phyloP scores from a whole-genome alignment of 495 filamentous ascomycete species.

The Aspergillus sclerotioniger region DNA sequence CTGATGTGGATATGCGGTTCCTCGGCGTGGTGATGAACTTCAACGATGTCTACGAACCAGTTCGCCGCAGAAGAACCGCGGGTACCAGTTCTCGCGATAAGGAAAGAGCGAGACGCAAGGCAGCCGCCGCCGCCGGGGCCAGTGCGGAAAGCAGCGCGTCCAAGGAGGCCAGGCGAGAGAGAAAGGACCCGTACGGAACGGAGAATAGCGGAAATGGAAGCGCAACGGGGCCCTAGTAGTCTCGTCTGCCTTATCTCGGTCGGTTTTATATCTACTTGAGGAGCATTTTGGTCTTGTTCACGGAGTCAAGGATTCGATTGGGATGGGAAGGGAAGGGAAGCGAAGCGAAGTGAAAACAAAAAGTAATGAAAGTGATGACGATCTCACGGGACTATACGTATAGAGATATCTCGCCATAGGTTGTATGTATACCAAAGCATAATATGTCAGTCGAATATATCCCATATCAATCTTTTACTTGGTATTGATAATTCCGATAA shows the following conservation, averaged over 20 bases:
- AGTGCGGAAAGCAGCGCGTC: slow-evolving; percentile 16
- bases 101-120: slow-evolving; percentile 35
- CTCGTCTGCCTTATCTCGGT: not conserved
- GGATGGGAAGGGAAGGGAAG: not conserved
- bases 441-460: too few species aligned
- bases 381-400: slow-evolving; percentile 3
- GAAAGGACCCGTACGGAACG: slow-evolving; percentile 13
- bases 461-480: too few species aligned
- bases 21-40: slow-evolving; percentile 98
- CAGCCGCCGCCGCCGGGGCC: slow-evolving; percentile 23
- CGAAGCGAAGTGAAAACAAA: not conserved
- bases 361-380: not conserved
- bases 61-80: slow-evolving; percentile 51
- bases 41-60: slow-evolving; percentile 89
- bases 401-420: not conserved
- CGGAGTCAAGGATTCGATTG: not conserved
- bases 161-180: slow-evolving; percentile 25
- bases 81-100: slow-evolving; percentile 33
- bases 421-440: too few species aligned
- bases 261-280: not conserved
- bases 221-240: not conserved
- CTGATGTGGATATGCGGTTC: slow-evolving; percentile 93
- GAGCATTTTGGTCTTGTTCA: not conserved
- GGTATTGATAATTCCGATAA: not conserved
- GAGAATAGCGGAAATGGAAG: slow-evolving; percentile 7